Conservation (phyloP, 140 eudicot species). For the Artemisia princeps region DNA sequence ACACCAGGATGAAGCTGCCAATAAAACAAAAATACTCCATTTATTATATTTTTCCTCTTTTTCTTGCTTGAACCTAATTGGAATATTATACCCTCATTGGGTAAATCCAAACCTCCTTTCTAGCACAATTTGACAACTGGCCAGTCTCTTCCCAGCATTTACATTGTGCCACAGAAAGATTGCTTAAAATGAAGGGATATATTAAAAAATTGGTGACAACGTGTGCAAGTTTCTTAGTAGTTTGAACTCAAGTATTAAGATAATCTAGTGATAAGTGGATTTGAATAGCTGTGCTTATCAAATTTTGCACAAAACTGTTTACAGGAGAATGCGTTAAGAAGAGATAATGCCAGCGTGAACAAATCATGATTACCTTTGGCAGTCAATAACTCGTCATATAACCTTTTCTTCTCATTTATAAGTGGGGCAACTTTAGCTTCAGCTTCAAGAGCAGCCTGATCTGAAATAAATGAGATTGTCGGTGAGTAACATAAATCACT, state of each 20-base stretch:
- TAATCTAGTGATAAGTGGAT: slow-evolving; percentile 14
- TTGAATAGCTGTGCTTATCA: slow-evolving; percentile 5
- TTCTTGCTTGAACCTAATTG: not conserved
- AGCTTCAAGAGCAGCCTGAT: slow-evolving; percentile 89
- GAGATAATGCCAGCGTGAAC: slow-evolving; percentile 18
- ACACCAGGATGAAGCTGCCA: slow-evolving; percentile 1
- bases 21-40: slow-evolving; percentile 3
- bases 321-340: not conserved
- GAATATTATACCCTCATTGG: slow-evolving; percentile 2
- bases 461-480: slow-evolving; percentile 43
- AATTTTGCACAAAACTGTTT: not conserved
- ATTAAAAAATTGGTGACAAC: not conserved
- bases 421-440: slow-evolving; percentile 92
- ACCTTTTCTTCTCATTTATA: slow-evolving; percentile 72
- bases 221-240: slow-evolving; percentile 13
- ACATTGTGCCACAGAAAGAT: slow-evolving; percentile 1
- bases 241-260: not conserved
- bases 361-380: slow-evolving; percentile 62
- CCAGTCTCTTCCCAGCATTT: not conserved
- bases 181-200: not conserved
- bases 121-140: slow-evolving; percentile 7
- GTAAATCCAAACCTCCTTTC: not conserved
- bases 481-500: slow-evolving; percentile 20
- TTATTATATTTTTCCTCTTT: not conserved
- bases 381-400: slow-evolving; percentile 83